Percentiles rank a stretch among this genome's conserved stretches.
phyloP scores from a whole-genome alignment of 1,139 yeast genomes.

The Trichomonascaceae sp. region DNA sequence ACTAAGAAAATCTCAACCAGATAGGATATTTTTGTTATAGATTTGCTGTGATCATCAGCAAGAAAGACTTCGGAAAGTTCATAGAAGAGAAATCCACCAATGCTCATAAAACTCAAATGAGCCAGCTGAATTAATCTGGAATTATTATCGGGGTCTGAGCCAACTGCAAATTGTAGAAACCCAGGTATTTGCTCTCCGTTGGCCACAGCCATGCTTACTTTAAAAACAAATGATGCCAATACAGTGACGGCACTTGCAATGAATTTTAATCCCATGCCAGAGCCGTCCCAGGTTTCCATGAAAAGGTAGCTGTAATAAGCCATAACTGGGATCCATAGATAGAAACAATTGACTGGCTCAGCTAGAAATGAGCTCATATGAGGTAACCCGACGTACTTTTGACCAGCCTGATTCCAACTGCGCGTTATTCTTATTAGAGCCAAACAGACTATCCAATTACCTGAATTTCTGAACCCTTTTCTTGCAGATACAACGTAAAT shows the following conservation, averaged over 20 bases:
- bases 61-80: conserved; percentile 20
- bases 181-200: conserved; percentile 50
- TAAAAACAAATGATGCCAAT: conserved; percentile 48
- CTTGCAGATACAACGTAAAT: conserved; percentile 26
- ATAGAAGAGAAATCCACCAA: conserved; percentile 25
- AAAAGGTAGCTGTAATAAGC: conserved; percentile 36
- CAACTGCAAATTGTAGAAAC: conserved; percentile 32
- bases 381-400: conserved; percentile 55
- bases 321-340: conserved; percentile 48
- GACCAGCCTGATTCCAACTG: conserved; percentile 90
- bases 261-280: conserved; percentile 33
- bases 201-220: conserved; percentile 47
- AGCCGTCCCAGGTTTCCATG: conserved; percentile 25
- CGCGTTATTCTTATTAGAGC: conserved; percentile 54
- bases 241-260: conserved; percentile 37
- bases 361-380: conserved; percentile 38
- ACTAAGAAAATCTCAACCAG: conserved; percentile 51
- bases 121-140: conserved; percentile 26
- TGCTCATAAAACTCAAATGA: conserved; percentile 26
- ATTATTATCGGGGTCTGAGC: conserved; percentile 17
- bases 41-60: conserved; percentile 16
- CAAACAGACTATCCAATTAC: conserved; percentile 34
- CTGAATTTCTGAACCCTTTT: conserved; percentile 20
- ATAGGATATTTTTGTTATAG: conserved; percentile 42
- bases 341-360: conserved; percentile 15